These are phyloP conservation scores for Fusarium armeniacum DNA, from an alignment of 2,329 filamentous ascomycete genomes.

Conservation along the genomic window DNA sequence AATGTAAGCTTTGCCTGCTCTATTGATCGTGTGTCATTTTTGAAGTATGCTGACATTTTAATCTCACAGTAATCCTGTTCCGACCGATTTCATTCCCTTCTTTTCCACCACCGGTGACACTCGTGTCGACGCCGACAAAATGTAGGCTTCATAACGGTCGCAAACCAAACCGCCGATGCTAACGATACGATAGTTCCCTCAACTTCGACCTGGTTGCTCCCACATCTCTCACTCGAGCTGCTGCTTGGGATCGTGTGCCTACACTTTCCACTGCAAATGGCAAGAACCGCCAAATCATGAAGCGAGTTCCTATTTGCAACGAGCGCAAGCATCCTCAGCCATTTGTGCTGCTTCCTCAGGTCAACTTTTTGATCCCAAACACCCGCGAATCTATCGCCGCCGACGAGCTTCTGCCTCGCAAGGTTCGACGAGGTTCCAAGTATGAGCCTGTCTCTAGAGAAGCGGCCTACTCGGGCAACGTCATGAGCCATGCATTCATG, in stretches of 20 bases:
- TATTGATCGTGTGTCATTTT: background rate
- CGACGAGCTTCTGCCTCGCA: slow-evolving; percentile 27
- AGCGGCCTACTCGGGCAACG: slow-evolving; percentile 8
- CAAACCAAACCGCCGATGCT: slow-evolving; percentile 11
- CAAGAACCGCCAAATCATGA: slow-evolving; percentile 52
- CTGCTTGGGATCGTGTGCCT: slow-evolving; percentile 53
- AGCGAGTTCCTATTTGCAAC: slow-evolving; percentile 48
- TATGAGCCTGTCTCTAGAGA: slow-evolving; percentile 10
- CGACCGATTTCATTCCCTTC: slow-evolving; percentile 47
- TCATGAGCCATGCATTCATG: slow-evolving; percentile 18
- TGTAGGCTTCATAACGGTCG: slow-evolving; percentile 35
- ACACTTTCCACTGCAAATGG: slow-evolving; percentile 47
- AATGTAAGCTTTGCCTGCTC: slow-evolving; percentile 35
- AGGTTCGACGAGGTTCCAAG: slow-evolving; percentile 16
- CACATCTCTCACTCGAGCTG: slow-evolving; percentile 40
- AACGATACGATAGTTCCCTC: slow-evolving; percentile 46
- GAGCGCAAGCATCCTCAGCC: slow-evolving; percentile 7
- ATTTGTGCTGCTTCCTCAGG: background rate
- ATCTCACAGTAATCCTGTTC: slow-evolving; percentile 40
- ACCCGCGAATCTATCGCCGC: slow-evolving; percentile 19
- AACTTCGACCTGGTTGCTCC: slow-evolving; percentile 39
- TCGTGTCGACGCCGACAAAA: slow-evolving; percentile 21
- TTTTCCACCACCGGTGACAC: slow-evolving; percentile 43
- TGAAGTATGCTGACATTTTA: slow-evolving; percentile 36
- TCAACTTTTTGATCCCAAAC: background rate